Evolutionary conservation across 768 basidiomycete species (phyloP).

Genomic region (Leccinellum rugosiceps): DNA sequence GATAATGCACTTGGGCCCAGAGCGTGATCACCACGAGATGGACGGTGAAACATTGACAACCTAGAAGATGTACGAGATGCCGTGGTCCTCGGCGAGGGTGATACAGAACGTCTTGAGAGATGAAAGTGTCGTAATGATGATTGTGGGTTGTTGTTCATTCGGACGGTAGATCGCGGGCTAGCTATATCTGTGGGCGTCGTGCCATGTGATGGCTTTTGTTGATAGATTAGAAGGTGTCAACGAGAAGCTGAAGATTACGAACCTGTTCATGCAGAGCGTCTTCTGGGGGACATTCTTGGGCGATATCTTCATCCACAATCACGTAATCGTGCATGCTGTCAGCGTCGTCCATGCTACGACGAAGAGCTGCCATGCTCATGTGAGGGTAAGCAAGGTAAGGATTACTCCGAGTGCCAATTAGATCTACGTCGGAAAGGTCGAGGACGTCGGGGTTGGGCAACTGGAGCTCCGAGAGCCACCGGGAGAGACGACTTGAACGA

Average conservation of each 20-base stretch:
- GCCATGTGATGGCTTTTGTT: slow-evolving; percentile 23
- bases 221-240: slow-evolving; percentile 14
- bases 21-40: slow-evolving; percentile 24
- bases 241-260: slow-evolving; percentile 26
- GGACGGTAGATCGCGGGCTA: slow-evolving; percentile 33
- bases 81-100: slow-evolving; percentile 38
- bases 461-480: slow-evolving; percentile 45
- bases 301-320: slow-evolving; percentile 35
- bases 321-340: slow-evolving; percentile 40
- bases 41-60: slow-evolving; percentile 43
- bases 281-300: slow-evolving; percentile 25
- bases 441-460: slow-evolving; percentile 16
- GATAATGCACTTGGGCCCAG: slow-evolving; percentile 27
- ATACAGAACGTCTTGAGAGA: slow-evolving; percentile 41
- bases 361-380: slow-evolving; percentile 27
- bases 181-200: slow-evolving; percentile 22
- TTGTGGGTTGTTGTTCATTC: slow-evolving; percentile 31
- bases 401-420: slow-evolving; percentile 30
- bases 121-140: slow-evolving; percentile 41
- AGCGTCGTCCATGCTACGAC: slow-evolving; percentile 30
- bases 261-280: slow-evolving; percentile 17
- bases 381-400: slow-evolving; percentile 45
- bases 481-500: slow-evolving; percentile 39
- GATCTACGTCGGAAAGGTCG: slow-evolving; percentile 22
- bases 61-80: slow-evolving; percentile 36